Conservation (phyloP, 78 protist species). For the Dictyostelium capitatum region DNA sequence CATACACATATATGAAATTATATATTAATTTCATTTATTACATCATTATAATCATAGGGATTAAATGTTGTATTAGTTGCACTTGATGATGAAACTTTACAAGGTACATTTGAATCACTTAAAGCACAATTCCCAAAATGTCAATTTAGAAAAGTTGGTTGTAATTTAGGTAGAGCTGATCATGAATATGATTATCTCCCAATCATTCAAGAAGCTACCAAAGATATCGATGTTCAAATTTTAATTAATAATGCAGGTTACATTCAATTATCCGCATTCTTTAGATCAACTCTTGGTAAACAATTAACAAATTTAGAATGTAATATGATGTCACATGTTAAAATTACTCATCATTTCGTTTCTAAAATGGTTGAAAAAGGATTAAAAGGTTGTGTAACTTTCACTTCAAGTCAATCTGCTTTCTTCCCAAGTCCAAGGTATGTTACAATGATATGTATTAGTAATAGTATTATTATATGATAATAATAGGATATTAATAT, state of each 20-base stretch:
- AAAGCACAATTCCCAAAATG: constrained; percentile 50
- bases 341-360: constrained; percentile 59
- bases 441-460: too few relatives aligned
- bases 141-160: constrained; percentile 69
- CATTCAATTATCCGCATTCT: constrained; percentile 75
- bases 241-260: constrained; percentile 79
- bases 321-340: constrained; percentile 82
- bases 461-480: too few relatives aligned
- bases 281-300: constrained; percentile 47
- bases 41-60: constrained; percentile 28
- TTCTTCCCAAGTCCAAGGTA: constrained; percentile 80
- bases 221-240: constrained; percentile 81
- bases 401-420: constrained; percentile 66
- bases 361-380: constrained; percentile 61
- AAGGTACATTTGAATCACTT: constrained; percentile 53
- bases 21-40: neutral
- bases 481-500: too few relatives aligned
- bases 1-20: neutral
- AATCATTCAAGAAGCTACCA: constrained; percentile 69
- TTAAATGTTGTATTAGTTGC: constrained; percentile 81
- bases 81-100: constrained; percentile 70
- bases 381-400: constrained; percentile 69
- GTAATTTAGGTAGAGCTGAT: constrained; percentile 66
- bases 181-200: constrained; percentile 52
- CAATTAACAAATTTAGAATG: constrained; percentile 69